Percentiles rank a stretch among this genome's conserved stretches.
Conservation (phyloP, 2,329 filamentous ascomycete genomes). For the Botryotinia calthae region DNA sequence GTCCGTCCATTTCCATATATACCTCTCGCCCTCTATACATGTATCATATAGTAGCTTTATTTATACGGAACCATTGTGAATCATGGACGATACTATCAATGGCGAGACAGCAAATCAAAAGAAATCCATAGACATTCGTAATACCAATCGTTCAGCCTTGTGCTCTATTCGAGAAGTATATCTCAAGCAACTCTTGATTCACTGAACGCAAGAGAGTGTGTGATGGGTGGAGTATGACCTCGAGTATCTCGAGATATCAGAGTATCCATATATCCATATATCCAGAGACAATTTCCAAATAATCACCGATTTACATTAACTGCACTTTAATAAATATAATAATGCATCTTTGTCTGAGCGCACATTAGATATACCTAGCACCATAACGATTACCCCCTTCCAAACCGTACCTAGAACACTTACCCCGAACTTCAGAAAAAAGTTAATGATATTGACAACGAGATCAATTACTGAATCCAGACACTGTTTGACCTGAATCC, state of each 20-base stretch:
- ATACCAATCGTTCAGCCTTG: background rate
- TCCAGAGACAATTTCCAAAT: background rate
- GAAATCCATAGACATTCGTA: background rate
- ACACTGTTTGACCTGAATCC: background rate
- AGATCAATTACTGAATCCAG: background rate
- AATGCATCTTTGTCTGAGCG: background rate
- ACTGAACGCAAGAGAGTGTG: background rate
- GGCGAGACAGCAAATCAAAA: background rate
- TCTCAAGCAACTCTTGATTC: background rate
- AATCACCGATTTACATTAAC: background rate
- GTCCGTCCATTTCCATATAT: background rate
- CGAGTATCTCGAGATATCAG: background rate
- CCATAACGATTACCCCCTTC: slow-evolving; percentile 12
- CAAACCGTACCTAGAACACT: background rate
- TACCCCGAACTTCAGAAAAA: slow-evolving; percentile 2
- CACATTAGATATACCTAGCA: background rate
- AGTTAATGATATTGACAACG: slow-evolving; percentile 7
- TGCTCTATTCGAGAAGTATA: background rate
- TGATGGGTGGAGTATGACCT: background rate
- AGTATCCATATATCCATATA: background rate
- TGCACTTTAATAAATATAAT: background rate
- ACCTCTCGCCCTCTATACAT: background rate
- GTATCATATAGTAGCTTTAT: background rate
- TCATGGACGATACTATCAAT: background rate
- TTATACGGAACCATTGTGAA: background rate